Conservation (phyloP, 148 eudicot species). For the Tetragonia tetragonoides region DNA sequence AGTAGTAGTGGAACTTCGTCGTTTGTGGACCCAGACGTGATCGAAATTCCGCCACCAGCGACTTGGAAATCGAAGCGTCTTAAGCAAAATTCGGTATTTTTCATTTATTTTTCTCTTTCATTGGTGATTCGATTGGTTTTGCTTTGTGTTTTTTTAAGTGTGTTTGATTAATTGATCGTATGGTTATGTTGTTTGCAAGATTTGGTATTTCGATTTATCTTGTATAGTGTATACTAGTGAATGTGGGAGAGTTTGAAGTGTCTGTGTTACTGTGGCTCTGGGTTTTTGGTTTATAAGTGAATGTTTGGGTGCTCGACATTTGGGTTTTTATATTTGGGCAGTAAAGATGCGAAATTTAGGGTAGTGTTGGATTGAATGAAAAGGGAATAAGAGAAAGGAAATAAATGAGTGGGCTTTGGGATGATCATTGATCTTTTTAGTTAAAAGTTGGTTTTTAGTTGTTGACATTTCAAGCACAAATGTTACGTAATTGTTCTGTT, state of each 20-base stretch:
- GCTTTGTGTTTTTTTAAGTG: background rate
- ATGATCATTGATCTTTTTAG: background rate
- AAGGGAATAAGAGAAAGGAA: background rate
- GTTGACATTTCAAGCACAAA: background rate
- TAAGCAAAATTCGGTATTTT: constrained; percentile 41
- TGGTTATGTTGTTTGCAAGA: background rate
- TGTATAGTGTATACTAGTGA: background rate
- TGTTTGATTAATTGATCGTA: constrained; percentile 2
- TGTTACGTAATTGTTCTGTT: background rate
- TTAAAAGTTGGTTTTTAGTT: background rate
- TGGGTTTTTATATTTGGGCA: background rate
- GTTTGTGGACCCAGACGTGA: constrained; percentile 43
- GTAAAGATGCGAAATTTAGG: too few relatives aligned
- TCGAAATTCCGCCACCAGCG: constrained; percentile 50
- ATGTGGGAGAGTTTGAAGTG: background rate
- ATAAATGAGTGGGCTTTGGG: background rate
- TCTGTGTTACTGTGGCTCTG: background rate
- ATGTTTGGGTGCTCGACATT: background rate
- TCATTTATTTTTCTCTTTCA: background rate
- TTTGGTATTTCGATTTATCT: constrained; percentile 3
- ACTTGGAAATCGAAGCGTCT: constrained; percentile 33
- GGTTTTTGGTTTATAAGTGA: too few relatives aligned
- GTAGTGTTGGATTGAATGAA: background rate
- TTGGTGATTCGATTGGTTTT: background rate
- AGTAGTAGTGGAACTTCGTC: constrained; percentile 31